phyloP scores from a whole-genome alignment of 2,329 filamentous ascomycete species.

The Phyllosticta capitalensis region DNA sequence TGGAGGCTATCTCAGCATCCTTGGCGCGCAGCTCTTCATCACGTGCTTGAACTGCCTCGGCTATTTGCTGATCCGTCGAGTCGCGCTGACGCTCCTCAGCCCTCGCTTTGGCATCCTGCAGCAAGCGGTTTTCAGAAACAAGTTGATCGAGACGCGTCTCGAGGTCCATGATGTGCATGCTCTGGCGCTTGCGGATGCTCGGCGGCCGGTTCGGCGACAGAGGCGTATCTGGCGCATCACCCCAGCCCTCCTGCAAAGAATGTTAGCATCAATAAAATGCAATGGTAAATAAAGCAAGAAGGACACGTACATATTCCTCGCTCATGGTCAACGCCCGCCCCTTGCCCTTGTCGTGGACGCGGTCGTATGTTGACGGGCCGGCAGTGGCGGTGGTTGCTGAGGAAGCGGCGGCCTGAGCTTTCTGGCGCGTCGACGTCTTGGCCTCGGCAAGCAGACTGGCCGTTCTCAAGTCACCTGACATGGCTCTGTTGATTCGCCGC shows the following conservation, averaged over 20 bases:
- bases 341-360: conserved; percentile 79
- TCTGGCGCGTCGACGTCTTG: conserved; percentile 13
- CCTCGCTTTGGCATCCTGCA: conserved; percentile 61
- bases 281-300: conserved; percentile 9
- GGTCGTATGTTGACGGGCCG: conserved; percentile 54
- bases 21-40: conserved; percentile 67
- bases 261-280: conserved; percentile 15
- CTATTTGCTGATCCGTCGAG: conserved; percentile 39
- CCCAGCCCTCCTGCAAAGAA: conserved; percentile 70
- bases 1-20: conserved; percentile 75
- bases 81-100: conserved; percentile 55
- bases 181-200: conserved; percentile 93
- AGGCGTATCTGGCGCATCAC: conserved; percentile 81
- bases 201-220: conserved; percentile 88
- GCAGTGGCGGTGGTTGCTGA: conserved; percentile 29
- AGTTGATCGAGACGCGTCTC: conserved; percentile 79
- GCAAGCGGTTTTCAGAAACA: conserved; percentile 69
- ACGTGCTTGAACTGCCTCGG: conserved; percentile 51
- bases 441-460: conserved; percentile 51
- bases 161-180: conserved; percentile 88
- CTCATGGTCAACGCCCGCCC: conserved; percentile 65
- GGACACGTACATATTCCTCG: conserved; percentile 78
- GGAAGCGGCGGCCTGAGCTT: conserved; percentile 18
- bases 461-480: conserved; percentile 69
- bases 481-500: conserved; percentile 54